Base-by-base conservation (phyloP, 1,284 basidiomycete genomes). In the Trichosporon ovoides region DNA sequence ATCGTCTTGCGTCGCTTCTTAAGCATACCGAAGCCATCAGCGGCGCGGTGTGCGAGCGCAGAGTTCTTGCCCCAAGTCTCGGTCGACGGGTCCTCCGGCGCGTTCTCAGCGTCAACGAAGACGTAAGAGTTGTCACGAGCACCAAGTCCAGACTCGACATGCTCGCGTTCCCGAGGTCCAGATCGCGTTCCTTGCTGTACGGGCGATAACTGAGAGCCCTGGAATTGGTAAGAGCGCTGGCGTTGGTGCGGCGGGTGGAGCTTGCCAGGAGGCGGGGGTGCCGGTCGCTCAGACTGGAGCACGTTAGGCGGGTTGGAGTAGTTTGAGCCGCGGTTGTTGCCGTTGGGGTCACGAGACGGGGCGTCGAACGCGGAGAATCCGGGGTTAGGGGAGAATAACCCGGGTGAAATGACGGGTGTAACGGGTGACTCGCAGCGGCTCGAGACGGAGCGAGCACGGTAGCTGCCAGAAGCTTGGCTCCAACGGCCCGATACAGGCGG, bases 21-120 rank as follows among this genome's bases (percentile, higher is more conserved):
- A 51, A 77, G 63, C 65, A 69, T 73, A 22, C 72, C 71, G 40
- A 76, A 75, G 20, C 67, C 71, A 56, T 76, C 74, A 49, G 69
- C 62, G 5, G 61, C 63, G 24, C 71, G 57, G 34, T 67, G 67
- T 3, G 66, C 59, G 16, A 52, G 49, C 14, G 37, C 55, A 13
- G 52, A 57, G 64, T 69, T 71, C 50, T 66, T 70, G 13, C 64
- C 65, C 67, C 69, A 73, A 5, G 64, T 66, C 19, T 52, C 60
- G 13, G 63, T 57, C 16, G 59, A 63, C 19, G 60, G 52, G 52
- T 67, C 66, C 13, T 61, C 59, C 13, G 66, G 63, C 52, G 64
- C 61, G 43, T 70, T 69, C 36, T 67, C 59, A 40, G 56, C 56
- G 52, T 75, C 73, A 56, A 77, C 68, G 38, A 76, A 58, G 34